phyloP scores from a whole-genome alignment of 2,329 filamentous ascomycete species.

The Lecanoromycetidae sp. region DNA sequence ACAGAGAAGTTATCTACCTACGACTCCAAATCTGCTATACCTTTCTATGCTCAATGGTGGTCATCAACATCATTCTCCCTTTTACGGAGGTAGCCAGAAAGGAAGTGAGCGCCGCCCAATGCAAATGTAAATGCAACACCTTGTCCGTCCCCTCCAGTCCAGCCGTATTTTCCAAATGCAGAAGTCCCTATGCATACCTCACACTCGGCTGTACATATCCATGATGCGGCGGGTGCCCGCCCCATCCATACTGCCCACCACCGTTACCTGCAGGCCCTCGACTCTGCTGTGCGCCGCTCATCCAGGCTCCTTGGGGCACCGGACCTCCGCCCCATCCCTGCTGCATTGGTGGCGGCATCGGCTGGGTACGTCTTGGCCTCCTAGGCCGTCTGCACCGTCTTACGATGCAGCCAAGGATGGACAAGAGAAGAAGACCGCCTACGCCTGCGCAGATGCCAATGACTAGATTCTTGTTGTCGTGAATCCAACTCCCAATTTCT shows the following conservation, averaged over 20 bases:
- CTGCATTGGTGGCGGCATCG: slow-evolving; percentile 12
- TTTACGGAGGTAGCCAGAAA: neutral
- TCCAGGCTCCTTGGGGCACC: slow-evolving; percentile 6
- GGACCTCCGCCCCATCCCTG: slow-evolving; percentile 14
- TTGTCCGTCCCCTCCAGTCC: neutral
- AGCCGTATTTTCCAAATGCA: neutral
- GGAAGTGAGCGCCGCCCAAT: neutral
- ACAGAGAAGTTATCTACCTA: neutral
- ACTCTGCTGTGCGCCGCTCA: slow-evolving; percentile 7
- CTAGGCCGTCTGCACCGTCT: slow-evolving; percentile 41
- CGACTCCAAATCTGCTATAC: neutral
- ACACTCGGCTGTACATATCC: slow-evolving; percentile 16
- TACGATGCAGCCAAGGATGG: slow-evolving; percentile 54
- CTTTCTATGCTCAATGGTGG: neutral
- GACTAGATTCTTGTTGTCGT: slow-evolving; percentile 63
- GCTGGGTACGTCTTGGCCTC: slow-evolving; percentile 12
- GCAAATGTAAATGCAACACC: slow-evolving; percentile 4
- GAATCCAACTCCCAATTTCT: slow-evolving; percentile 65
- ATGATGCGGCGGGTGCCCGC: slow-evolving; percentile 9
- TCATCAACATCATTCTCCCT: neutral
- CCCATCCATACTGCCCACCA: slow-evolving; percentile 1
- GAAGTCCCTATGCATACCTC: slow-evolving; percentile 16
- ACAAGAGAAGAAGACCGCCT: slow-evolving; percentile 59
- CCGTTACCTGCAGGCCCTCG: neutral
- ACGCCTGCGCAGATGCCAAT: slow-evolving; percentile 65